Evolutionary conservation across 176 grass and related monocot genomes (phyloP).

Genomic region (Musa schizocarpa): DNA sequence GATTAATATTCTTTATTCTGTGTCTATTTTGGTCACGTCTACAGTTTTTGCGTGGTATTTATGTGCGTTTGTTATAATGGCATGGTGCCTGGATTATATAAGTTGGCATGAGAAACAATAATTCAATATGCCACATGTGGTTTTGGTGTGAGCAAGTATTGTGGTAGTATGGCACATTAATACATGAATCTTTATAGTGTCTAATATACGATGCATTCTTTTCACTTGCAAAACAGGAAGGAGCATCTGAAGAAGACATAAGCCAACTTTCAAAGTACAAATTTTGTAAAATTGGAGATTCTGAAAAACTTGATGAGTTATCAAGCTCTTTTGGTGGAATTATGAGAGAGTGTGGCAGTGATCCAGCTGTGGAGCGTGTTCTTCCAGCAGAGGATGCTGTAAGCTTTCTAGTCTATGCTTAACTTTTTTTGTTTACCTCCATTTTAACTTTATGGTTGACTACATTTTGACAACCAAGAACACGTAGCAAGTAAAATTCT

Average conservation of each 20-base stretch:
- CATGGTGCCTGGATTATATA: background rate
- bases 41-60: background rate
- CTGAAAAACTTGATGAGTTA: slow-evolving; percentile 58
- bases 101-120: background rate
- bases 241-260: slow-evolving; percentile 90
- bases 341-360: slow-evolving; percentile 66
- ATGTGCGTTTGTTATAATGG: background rate
- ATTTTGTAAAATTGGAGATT: slow-evolving; percentile 49
- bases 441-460: too few relatives aligned
- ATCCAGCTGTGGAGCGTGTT: slow-evolving; percentile 62
- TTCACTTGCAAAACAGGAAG: slow-evolving; percentile 50
- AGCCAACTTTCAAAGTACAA: slow-evolving; percentile 67
- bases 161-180: too few relatives aligned
- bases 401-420: slow-evolving; percentile 24
- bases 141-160: too few relatives aligned
- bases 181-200: background rate
- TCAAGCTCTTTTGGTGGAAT: slow-evolving; percentile 55
- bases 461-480: background rate
- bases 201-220: slow-evolving; percentile 5
- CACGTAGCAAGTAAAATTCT: background rate
- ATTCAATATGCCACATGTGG: background rate
- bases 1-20: background rate
- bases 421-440: background rate
- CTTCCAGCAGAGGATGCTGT: slow-evolving; percentile 87
- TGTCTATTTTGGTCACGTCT: background rate